Evolutionary conservation across 805 yeast genomes (phyloP), one percentile per base, ranked within the genome.

Genomic region (Nakazawaea ambrosiae): DNA sequence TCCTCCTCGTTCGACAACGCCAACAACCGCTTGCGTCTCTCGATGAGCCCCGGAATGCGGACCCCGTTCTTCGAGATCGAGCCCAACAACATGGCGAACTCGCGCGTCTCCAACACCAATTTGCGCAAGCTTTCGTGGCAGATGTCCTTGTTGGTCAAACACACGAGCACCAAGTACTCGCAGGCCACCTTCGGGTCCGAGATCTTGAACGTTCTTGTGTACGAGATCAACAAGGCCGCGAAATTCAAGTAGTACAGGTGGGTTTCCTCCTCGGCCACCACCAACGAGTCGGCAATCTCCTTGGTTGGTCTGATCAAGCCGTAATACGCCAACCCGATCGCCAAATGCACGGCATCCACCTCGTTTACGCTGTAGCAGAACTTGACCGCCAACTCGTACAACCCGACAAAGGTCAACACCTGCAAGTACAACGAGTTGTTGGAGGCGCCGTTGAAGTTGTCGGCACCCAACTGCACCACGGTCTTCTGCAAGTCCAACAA

Each of bases 141-240:
- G 31, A 81, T 61, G 29, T 68, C 62, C 18, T 31, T 30, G 18
- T 61, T 52, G 18, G 55, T 58, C 48, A 87, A 49, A 33, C 85
- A 79, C 20, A 88, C 78, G 47, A 84, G 63, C 19, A 83, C 68
- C 36, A 90, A 60, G 53, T 92, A 92, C 55, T 90, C 96, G n/a
- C 85, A 83, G 1, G 97, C 97, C 40, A 82, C 85, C 49, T 80
- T 75, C 18, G 97, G 95, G 60, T 88, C 95, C 27, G 90, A 75
- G 41, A 75, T 74, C 49, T 88, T 80, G 66, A 92, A 90, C 14
- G 80, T 75, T 44, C 88, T 72, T 9, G 92, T 83, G 58, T 86
- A 90, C 16, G 79, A 75, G 1, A 94, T 95, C 34, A 92, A 49
- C 36, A 87, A 56, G 40, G 84, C 68, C 15, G 83, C 78, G 55